phyloP scores from a whole-genome alignment of 1,139 yeast species.

The Magnusiomyces sp. region DNA sequence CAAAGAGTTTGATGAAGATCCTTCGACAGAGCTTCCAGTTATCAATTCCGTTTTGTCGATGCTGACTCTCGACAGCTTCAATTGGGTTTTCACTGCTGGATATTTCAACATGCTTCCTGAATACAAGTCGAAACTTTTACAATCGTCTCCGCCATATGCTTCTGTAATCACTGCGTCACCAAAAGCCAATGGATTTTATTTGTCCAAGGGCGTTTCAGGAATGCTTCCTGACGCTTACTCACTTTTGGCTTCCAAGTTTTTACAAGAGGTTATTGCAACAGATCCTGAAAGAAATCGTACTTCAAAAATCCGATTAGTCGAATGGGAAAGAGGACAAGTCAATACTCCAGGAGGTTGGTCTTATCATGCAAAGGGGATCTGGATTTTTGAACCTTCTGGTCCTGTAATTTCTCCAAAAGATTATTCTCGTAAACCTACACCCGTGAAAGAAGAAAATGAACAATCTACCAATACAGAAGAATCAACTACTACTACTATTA shows the following conservation, averaged over 20 bases:
- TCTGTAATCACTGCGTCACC: constrained; percentile 92
- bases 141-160: constrained; percentile 41
- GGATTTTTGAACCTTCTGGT: constrained; percentile 55
- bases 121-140: constrained; percentile 52
- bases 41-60: constrained; percentile 52
- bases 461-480: too few relatives aligned
- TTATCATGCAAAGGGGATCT: constrained; percentile 95
- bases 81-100: constrained; percentile 94
- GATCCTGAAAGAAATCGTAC: constrained; percentile 3
- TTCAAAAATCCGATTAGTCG: constrained; percentile 45
- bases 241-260: constrained; percentile 61
- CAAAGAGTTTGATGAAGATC: constrained; percentile 30
- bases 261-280: constrained; percentile 43
- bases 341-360: constrained; percentile 88
- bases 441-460: too few relatives aligned
- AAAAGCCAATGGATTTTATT: constrained; percentile 81
- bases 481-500: too few relatives aligned
- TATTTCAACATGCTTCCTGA: constrained; percentile 86
- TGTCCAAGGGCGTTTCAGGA: constrained; percentile 74
- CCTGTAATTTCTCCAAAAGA: too few relatives aligned
- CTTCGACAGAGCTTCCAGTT: constrained; percentile 75
- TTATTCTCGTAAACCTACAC: too few relatives aligned
- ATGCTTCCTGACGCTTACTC: constrained; percentile 84
- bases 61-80: constrained; percentile 46
- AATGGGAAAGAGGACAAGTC: constrained; percentile 84